Base-by-base conservation (phyloP, 345 rosid genomes). In the Linum usitatissimum region DNA sequence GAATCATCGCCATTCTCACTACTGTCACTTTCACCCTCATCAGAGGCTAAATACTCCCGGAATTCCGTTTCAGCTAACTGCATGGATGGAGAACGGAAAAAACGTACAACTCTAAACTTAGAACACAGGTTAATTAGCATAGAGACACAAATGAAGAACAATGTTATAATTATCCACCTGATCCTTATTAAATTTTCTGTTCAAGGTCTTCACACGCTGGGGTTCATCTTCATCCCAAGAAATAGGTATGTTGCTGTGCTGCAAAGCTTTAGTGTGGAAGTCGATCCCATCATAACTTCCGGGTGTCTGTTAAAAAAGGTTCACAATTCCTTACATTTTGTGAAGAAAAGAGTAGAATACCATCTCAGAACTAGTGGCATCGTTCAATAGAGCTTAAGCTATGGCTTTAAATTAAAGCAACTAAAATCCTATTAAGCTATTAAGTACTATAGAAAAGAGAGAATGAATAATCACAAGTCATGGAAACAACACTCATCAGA, bases 151-250 rank as follows among this genome's bases (percentile, higher is more conserved):
- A 45, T 45, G 51, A 45, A 4, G 51, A 10, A 45, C 13, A 45
- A 45, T 45, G 15, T 45, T 18, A 10, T 9, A 55, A 10, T 18
- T 14, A 66, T 62, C 19, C 62, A 86, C 98, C 95, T 93, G 96
- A 48, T 87, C 95, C 61, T 80, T 79, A 62, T 79, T 86, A 66
- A 87, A 82, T 70, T 81, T 86, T 71, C 80, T 81, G 45, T 80
- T 90, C 75, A 93, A 77, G 54, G 93, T 83, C 79, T 79, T 93
- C 9, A 71, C 70, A 17, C 97, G 94, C 45, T 87, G 82, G 5
- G 97, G 97, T 71, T 90, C 97, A 82, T 93, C 99, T 53, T 87
- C 99, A 78, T 90, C 99, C 99, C 99, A 93, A 42, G 97, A 68
- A 56, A 87, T 75, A 59, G 80, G 68, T 65, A 87, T 81, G 71